Conservation (phyloP, 225 moss, liverwort and hornwort species). For the Ulota crispa region DNA sequence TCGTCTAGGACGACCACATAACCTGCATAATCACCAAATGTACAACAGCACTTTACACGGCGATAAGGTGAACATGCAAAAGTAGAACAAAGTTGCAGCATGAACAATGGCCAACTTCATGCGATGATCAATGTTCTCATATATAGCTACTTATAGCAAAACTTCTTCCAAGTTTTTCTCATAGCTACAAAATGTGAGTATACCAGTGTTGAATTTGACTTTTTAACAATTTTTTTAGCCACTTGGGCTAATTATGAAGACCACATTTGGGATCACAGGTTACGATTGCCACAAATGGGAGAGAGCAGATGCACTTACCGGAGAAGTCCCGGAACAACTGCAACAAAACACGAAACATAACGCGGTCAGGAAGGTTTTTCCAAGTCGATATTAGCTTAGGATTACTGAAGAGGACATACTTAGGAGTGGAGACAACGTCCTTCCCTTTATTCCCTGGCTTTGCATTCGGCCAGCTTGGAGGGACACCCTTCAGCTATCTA, state of each 20-base stretch:
- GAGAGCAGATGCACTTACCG: constrained; percentile 34
- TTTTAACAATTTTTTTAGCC: too few relatives aligned
- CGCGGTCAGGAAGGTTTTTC: constrained; percentile 14
- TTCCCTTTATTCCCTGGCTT: not conserved
- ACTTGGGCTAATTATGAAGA: too few relatives aligned
- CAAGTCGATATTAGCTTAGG: not conserved
- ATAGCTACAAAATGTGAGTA: too few relatives aligned
- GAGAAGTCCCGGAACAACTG: constrained; percentile 57
- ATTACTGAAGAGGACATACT: not conserved
- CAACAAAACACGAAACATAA: constrained; percentile 21
- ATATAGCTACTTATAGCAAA: too few relatives aligned
- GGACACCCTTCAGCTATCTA: not conserved
- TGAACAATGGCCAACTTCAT: not conserved
- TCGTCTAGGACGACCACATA: constrained; percentile 47
- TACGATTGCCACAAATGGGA: constrained; percentile 1
- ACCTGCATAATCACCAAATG: constrained; percentile 34
- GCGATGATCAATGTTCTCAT: too few relatives aligned
- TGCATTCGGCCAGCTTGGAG: not conserved
- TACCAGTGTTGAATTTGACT: too few relatives aligned
- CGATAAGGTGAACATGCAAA: not conserved
- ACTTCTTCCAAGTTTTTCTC: too few relatives aligned
- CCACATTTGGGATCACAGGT: too few relatives aligned
- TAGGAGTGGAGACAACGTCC: not conserved
- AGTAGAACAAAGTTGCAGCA: not conserved
- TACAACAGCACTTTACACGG: not conserved